phyloP scores from a whole-genome alignment of 228 moss, liverwort and hornwort species.

The Sphagnum magellanicum region DNA sequence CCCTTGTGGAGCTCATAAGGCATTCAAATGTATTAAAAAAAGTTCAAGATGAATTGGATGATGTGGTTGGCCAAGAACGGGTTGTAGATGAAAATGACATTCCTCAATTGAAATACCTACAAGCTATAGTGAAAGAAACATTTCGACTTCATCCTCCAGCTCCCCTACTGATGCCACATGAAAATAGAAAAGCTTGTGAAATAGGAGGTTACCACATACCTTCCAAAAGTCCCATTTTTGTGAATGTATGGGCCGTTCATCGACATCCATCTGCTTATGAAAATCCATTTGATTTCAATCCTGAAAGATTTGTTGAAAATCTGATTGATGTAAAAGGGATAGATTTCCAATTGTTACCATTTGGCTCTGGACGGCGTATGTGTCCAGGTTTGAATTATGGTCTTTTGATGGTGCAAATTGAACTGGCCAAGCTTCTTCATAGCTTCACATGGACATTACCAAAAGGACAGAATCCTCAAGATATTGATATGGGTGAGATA shows the following conservation, averaged over 20 bases:
- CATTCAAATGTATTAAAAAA: background rate
- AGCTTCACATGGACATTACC: conserved; percentile 27
- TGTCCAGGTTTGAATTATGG: conserved; percentile 27
- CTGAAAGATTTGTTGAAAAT: conserved; percentile 1
- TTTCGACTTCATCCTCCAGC: conserved; percentile 4
- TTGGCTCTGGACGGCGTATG: conserved; percentile 25
- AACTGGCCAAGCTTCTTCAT: conserved; percentile 25
- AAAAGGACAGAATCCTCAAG: conserved; percentile 12
- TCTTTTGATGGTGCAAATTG: conserved; percentile 11
- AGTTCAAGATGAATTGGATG: conserved; percentile 8
- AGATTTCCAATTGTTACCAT: conserved; percentile 20
- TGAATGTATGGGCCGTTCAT: conserved; percentile 7
- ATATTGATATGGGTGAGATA: conserved; percentile 18
- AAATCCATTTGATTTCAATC: conserved; percentile 6
- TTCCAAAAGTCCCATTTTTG: conserved; percentile 1
- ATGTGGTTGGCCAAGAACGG: conserved; percentile 3
- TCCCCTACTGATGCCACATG: conserved; percentile 5
- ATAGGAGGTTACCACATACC: conserved; percentile 9
- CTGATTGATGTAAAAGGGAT: conserved; percentile 6
- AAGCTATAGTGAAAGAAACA: conserved; percentile 6
- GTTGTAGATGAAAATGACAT: conserved; percentile 6
- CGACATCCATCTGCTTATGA: conserved; percentile 9
- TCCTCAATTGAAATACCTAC: conserved; percentile 2
- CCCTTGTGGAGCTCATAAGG: conserved; percentile 4
- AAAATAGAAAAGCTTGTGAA: conserved; percentile 1